phyloP scores from a whole-genome alignment of 148 eudicot species.

The Suaeda aralocaspica region DNA sequence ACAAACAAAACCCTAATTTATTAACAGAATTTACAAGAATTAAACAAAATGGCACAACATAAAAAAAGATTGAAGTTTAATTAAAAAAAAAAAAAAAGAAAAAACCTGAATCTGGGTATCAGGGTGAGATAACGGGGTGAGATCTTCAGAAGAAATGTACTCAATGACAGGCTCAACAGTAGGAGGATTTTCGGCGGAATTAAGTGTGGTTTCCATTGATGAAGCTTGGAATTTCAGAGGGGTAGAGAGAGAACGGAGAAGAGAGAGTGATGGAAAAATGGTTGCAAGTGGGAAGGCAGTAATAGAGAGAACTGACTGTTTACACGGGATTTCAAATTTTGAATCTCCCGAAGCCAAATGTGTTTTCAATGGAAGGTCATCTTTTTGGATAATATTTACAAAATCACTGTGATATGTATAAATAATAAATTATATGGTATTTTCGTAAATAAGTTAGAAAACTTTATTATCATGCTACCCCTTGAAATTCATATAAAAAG shows the following conservation, averaged over 20 bases:
- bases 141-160: conserved; percentile 66
- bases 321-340: conserved; percentile 17
- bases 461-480: no score
- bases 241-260: conserved; percentile 3
- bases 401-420: no score
- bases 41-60: neutral
- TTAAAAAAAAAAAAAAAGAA: neutral
- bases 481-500: no score
- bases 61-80: neutral
- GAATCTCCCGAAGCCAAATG: neutral
- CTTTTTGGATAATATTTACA: no score
- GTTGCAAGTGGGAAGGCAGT: conserved; percentile 15
- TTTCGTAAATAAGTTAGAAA: no score
- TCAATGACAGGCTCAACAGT: conserved; percentile 49
- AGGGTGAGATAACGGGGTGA: conserved; percentile 61
- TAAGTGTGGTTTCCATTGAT: conserved; percentile 22
- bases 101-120: conserved; percentile 56
- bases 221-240: no score
- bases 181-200: conserved; percentile 13
- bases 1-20: neutral
- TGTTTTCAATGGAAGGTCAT: no score
- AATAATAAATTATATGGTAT: no score
- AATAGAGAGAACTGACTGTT: conserved; percentile 13
- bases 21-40: neutral
- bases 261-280: conserved; percentile 12